These are phyloP conservation scores for Trichosporon ovoides DNA, from an alignment of 1,284 basidiomycete species.

Conservation along the genomic window DNA sequence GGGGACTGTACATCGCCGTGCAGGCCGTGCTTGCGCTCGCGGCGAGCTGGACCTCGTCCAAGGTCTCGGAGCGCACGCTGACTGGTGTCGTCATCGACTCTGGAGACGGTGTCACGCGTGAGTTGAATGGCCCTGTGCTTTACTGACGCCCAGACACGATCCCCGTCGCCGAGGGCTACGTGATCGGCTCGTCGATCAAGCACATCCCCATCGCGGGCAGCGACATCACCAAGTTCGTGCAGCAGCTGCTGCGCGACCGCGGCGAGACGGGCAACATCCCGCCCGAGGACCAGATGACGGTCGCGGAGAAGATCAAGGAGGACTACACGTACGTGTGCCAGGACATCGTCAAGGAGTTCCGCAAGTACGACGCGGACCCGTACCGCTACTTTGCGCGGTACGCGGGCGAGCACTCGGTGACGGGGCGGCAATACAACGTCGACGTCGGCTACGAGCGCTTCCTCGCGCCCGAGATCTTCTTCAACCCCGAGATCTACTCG, in stretches of 20 bases:
- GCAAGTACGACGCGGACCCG: conserved; percentile 95
- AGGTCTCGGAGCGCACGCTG: conserved; percentile 84
- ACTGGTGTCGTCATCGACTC: conserved; percentile 68
- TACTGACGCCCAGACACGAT: conserved; percentile 44
- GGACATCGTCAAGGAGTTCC: conserved; percentile 98
- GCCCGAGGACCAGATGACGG: conserved; percentile 89
- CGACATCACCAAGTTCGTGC: conserved; percentile 95
- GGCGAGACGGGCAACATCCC: conserved; percentile 86
- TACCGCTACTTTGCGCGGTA: conserved; percentile 94
- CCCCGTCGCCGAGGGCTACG: conserved; percentile 80
- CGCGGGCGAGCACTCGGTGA: conserved; percentile 88
- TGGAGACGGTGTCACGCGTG: conserved; percentile 88
- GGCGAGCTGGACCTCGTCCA: conserved; percentile 92
- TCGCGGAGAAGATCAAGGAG: conserved; percentile 95
- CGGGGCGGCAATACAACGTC: conserved; percentile 81
- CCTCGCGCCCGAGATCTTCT: conserved; percentile 98
- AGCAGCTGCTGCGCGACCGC: conserved; percentile 91
- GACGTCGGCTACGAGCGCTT: conserved; percentile 99
- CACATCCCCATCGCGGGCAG: conserved; percentile 97
- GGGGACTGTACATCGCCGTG: conserved; percentile 85
- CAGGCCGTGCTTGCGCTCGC: conserved; percentile 99
- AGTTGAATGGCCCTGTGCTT: too few species aligned
- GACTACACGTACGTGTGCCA: conserved; percentile 98
- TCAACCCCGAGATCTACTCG: conserved; percentile 98
- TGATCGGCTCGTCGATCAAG: conserved; percentile 98